These are phyloP conservation scores for Leccinum arenicola DNA, from an alignment of 768 basidiomycete species.

Conservation along the genomic window DNA sequence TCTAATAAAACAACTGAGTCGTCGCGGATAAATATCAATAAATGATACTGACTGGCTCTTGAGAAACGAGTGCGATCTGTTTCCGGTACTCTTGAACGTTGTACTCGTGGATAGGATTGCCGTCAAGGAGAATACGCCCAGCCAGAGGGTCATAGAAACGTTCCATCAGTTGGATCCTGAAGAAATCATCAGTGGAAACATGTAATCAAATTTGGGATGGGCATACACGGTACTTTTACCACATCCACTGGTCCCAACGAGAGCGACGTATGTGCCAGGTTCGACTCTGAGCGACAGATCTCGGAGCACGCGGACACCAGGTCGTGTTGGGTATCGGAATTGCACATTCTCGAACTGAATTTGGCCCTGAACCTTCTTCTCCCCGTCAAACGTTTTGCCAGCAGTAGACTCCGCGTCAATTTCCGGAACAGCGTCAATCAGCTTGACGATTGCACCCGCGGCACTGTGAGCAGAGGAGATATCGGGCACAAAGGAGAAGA, in stretches of 20 bases:
- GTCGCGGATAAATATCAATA: slow-evolving; percentile 4
- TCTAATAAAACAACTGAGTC: slow-evolving; percentile 28
- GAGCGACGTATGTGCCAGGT: slow-evolving; percentile 77
- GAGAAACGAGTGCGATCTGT: slow-evolving; percentile 86
- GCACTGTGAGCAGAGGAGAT: slow-evolving; percentile 81
- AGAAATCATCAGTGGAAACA: neutral
- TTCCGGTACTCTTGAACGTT: slow-evolving; percentile 88
- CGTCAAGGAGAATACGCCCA: slow-evolving; percentile 72
- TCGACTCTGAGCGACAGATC: slow-evolving; percentile 68
- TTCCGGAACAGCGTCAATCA: slow-evolving; percentile 71
- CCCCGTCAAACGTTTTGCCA: slow-evolving; percentile 50
- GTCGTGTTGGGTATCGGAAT: slow-evolving; percentile 90
- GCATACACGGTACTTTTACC: slow-evolving; percentile 82
- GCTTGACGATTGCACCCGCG: slow-evolving; percentile 67
- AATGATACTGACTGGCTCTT: slow-evolving; percentile 55
- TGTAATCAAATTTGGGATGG: neutral
- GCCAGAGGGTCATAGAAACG: slow-evolving; percentile 81
- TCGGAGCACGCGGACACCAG: slow-evolving; percentile 78
- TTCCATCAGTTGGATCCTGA: slow-evolving; percentile 76
- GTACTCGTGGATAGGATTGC: slow-evolving; percentile 67
- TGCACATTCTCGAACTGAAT: slow-evolving; percentile 77
- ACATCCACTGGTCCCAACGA: slow-evolving; percentile 79
- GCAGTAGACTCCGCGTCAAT: slow-evolving; percentile 77
- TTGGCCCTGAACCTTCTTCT: slow-evolving; percentile 48
- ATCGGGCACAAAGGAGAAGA: slow-evolving; percentile 85